Evolutionary conservation across 306 rosid genomes (phyloP), one percentile per base, ranked within the genome.

Genomic region (Glycine latifolia): DNA sequence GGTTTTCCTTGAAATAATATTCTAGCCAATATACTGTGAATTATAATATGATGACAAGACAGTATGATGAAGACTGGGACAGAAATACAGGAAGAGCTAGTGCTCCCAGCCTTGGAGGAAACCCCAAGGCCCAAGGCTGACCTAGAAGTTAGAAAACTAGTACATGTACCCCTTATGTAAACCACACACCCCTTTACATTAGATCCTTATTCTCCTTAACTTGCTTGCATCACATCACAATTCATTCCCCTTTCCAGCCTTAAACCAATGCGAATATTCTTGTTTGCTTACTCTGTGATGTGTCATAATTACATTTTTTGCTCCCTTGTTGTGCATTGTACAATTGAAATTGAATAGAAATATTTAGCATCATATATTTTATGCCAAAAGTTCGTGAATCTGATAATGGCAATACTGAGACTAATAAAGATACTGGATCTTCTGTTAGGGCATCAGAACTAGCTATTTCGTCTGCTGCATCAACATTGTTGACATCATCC

Each of bases 401-500:
- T 10, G 86, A 63, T 55, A 84, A 81, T 77, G 87, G 85, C 73
- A 88, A 76, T 76, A 47, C 33, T 54, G 74, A 76, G 83, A 83
- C 47, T 49, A 77, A 69, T 10, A 81, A 67, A 52, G 78, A 81
- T 82, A 53, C 80, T 69, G 93, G 86, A 60, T 71, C 71, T 49
- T 52, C 76, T 53, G 83, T 50, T 17, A 61, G 83, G 68, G 65
- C 89, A 74, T 78, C 93, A 20, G 92, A 85, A 82, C 66, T 58
- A 52, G 79, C 78, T 54, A 66, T 78, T 84, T 61, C 84, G 59
- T 79, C 91, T 79, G 77, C 89, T 6, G 86, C 80, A 54, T 56
- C 94, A 49, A 37, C 92, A 43, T 63, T 80, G 47, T 17, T 81
- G 52, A 60, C 88, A 39, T 52, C 89, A 46, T 79, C 88, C 56